A percentile compares a stretch with the other conserved stretches of the same genome.
Evolutionary conservation across 129 eudicot species (phyloP).

Genomic region (Tanacetum coccineum): DNA sequence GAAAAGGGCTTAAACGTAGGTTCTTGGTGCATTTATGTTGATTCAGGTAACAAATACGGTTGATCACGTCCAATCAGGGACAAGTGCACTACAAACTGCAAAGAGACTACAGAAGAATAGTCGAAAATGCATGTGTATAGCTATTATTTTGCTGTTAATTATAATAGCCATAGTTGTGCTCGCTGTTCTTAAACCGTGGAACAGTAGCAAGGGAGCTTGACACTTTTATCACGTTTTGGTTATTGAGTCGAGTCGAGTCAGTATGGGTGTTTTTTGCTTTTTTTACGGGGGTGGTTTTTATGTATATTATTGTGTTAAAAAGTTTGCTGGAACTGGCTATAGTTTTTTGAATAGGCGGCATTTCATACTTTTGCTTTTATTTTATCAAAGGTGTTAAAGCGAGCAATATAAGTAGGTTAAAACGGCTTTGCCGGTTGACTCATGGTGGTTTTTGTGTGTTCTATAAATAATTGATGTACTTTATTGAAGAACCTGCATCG

Average conservation of each 20-base stretch:
- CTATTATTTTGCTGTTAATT: slow-evolving; percentile 63
- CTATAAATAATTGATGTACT: too few relatives aligned
- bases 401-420: too few relatives aligned
- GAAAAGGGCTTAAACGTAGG: neutral
- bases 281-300: slow-evolving; percentile 14
- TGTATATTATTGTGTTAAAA: slow-evolving; percentile 12
- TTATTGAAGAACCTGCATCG: too few relatives aligned
- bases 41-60: slow-evolving; percentile 78
- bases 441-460: too few relatives aligned
- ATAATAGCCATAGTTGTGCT: slow-evolving; percentile 53
- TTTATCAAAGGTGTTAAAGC: too few relatives aligned
- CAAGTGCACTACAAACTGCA: slow-evolving; percentile 77
- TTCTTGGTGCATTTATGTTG: slow-evolving; percentile 15
- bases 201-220: slow-evolving; percentile 65
- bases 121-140: slow-evolving; percentile 83
- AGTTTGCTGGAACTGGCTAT: neutral
- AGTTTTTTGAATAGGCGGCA: too few relatives aligned
- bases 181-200: slow-evolving; percentile 70
- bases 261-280: neutral
- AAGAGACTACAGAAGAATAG: slow-evolving; percentile 78
- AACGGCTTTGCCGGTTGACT: too few relatives aligned
- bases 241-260: neutral
- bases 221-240: slow-evolving; percentile 2
- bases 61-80: slow-evolving; percentile 83
- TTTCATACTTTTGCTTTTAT: too few relatives aligned